phyloP scores from a whole-genome alignment of 2,329 filamentous ascomycete genomes.

The Lasiodiplodia citricola region DNA sequence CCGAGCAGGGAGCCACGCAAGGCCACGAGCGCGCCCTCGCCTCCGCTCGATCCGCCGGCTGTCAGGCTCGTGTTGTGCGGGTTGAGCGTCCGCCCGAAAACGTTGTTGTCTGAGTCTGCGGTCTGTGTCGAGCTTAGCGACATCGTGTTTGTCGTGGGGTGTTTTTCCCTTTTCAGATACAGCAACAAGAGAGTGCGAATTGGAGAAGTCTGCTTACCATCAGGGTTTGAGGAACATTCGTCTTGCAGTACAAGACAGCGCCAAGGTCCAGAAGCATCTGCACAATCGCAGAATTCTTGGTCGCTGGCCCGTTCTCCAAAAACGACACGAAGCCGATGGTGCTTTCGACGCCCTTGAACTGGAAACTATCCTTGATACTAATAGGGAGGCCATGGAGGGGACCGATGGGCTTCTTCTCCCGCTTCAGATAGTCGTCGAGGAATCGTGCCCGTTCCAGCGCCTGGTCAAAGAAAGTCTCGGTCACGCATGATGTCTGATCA shows the following conservation, averaged over 20 bases:
- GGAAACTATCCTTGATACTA: slow-evolving; percentile 57
- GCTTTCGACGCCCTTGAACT: slow-evolving; percentile 53
- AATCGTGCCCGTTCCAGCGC: slow-evolving; percentile 41
- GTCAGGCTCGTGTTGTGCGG: slow-evolving; percentile 59
- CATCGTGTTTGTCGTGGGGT: neutral
- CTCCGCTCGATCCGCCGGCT: slow-evolving; percentile 60
- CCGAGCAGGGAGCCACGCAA: slow-evolving; percentile 60
- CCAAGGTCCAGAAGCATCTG: slow-evolving; percentile 50
- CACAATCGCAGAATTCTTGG: slow-evolving; percentile 33
- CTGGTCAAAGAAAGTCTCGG: slow-evolving; percentile 46
- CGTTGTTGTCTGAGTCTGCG: slow-evolving; percentile 55
- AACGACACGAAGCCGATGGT: slow-evolving; percentile 58
- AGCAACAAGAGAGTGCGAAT: no score
- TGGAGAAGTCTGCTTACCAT: slow-evolving; percentile 48
- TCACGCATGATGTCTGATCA: slow-evolving; percentile 43
- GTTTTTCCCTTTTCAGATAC: no score
- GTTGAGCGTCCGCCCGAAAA: slow-evolving; percentile 60
- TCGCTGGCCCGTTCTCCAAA: slow-evolving; percentile 31
- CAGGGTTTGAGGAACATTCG: slow-evolving; percentile 60
- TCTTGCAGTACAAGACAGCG: slow-evolving; percentile 58
- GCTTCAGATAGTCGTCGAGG: slow-evolving; percentile 38
- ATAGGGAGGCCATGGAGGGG: slow-evolving; percentile 58
- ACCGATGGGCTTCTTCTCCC: slow-evolving; percentile 46
- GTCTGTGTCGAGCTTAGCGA: slow-evolving; percentile 30
- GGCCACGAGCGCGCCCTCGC: slow-evolving; percentile 61